phyloP scores from a whole-genome alignment of 768 basidiomycete species.

The Mycena galericulata region DNA sequence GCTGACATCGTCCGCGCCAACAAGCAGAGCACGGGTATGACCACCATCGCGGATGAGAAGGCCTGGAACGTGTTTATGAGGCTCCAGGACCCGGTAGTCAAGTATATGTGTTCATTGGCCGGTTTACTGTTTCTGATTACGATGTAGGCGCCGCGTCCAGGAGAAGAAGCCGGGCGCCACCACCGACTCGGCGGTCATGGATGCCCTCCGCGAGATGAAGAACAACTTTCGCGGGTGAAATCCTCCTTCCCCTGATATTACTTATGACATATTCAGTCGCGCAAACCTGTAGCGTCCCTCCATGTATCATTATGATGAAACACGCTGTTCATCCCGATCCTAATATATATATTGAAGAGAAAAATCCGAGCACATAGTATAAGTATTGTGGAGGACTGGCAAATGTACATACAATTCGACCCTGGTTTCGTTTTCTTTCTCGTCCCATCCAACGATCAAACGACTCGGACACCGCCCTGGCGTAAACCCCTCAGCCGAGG shows the following conservation, averaged over 20 bases:
- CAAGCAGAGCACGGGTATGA: constrained; percentile 78
- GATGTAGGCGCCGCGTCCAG: constrained; percentile 53
- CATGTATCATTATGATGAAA: constrained; percentile 3
- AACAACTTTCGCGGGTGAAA: constrained; percentile 78
- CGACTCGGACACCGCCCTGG: constrained; percentile 5
- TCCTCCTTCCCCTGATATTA: neutral
- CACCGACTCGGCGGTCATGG: constrained; percentile 73
- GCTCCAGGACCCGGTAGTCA: constrained; percentile 68
- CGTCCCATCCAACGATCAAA: neutral
- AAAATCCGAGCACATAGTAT: constrained; percentile 21
- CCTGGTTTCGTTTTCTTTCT: neutral
- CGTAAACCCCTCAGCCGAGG: constrained; percentile 47
- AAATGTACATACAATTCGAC: neutral
- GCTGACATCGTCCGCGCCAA: constrained; percentile 68
- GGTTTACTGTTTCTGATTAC: neutral
- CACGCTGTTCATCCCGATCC: too few species aligned
- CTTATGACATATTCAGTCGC: neutral
- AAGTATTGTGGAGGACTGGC: neutral
- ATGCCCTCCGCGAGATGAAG: constrained; percentile 83
- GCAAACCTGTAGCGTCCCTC: constrained; percentile 1
- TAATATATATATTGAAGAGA: constrained; percentile 9
- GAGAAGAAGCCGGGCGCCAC: constrained; percentile 54
- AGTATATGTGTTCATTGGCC: constrained; percentile 55
- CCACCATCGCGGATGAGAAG: constrained; percentile 94
- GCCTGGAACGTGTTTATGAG: constrained; percentile 97